Evolutionary conservation across 768 basidiomycete species (phyloP), one percentile per base, ranked within the genome.

Genomic region (Macrocybe gigantea): DNA sequence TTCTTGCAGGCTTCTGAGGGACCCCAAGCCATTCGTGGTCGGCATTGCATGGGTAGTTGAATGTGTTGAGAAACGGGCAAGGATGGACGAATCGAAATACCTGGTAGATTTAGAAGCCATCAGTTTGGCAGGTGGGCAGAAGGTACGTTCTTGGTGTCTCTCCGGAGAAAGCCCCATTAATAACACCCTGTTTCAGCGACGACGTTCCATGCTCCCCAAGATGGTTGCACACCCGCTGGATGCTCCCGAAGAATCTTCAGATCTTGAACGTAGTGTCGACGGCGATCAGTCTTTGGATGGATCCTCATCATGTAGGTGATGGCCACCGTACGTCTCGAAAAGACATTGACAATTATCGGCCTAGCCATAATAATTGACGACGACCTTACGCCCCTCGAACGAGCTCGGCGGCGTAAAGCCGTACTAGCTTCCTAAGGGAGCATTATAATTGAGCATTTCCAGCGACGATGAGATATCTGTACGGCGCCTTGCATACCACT

Each of bases 1-100:
- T 30, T 37, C 34, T 2, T 48, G 13, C 33, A 88, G 86, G 45
- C 59, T 80, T 41, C 66, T 88, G 15, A 69, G 79, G 39, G 83
- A 89, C 36, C 87, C 77, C 62, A 58, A 83, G 57, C 92, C 92
- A 0, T 54, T 68, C 22, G 82, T 91, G 11, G 85, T 95, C 11
- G 87, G 89, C 6, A 88, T 93, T 54, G 85, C 80, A 12, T 93
- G 92, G 92, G 86, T 94, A 5, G 87, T 93, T 2, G 83, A 89
- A 58, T 94, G 90, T 54, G 85, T 77, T 1, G 90, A 93, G 56
- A 78, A 82, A 52, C 72, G 75, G 39, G 63, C 63, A 35, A 76
- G 65, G 39, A 78, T 86, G 3, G 87, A 84, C 15, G 91, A 91
- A 60, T 62, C 68, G 3, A 73, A 67, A 38, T 88, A 81, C 59